Percentiles rank a stretch among this genome's conserved stretches.
phyloP scores from a whole-genome alignment of 2,329 filamentous ascomycete genomes.

The Dothistroma pini region DNA sequence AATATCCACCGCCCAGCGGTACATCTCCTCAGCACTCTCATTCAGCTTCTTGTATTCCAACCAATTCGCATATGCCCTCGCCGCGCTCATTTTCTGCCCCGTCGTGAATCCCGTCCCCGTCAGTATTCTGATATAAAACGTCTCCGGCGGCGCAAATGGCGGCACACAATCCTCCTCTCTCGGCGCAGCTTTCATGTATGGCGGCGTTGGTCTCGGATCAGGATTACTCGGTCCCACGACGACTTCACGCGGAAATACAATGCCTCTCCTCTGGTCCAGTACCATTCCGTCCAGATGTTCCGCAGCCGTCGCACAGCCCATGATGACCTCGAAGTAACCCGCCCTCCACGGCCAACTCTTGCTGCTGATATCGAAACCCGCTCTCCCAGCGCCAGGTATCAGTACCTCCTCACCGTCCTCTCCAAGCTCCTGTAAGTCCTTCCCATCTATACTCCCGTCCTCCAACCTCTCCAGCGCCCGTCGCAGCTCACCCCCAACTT shows the following conservation, averaged over 20 bases:
- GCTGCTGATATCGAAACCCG: slow-evolving; percentile 64
- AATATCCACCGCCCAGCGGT: slow-evolving; percentile 71
- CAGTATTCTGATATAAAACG: slow-evolving; percentile 76
- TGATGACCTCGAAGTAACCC: slow-evolving; percentile 79
- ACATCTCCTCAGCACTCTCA: slow-evolving; percentile 67
- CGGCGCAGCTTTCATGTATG: slow-evolving; percentile 60
- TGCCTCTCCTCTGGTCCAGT: slow-evolving; percentile 61
- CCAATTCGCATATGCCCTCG: slow-evolving; percentile 79
- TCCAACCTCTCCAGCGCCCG: slow-evolving; percentile 65
- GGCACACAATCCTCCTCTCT: slow-evolving; percentile 70
- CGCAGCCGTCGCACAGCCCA: slow-evolving; percentile 70
- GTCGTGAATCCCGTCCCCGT: slow-evolving; percentile 74
- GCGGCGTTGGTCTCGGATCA: slow-evolving; percentile 67
- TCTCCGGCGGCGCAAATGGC: slow-evolving; percentile 67
- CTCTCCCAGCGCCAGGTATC: slow-evolving; percentile 53
- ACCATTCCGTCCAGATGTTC: slow-evolving; percentile 81
- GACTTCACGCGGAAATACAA: slow-evolving; percentile 68
- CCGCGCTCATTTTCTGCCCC: slow-evolving; percentile 76
- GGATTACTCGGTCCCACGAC: slow-evolving; percentile 83
- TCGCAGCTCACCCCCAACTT: slow-evolving; percentile 58
- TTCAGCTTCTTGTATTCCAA: slow-evolving; percentile 69
- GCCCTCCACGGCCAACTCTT: slow-evolving; percentile 82
- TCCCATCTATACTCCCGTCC: slow-evolving; percentile 64
- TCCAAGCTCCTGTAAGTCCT: slow-evolving; percentile 58
- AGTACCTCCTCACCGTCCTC: slow-evolving; percentile 37